phyloP scores from a whole-genome alignment of 2,329 filamentous ascomycete genomes.

The Aspergillus nomiae region DNA sequence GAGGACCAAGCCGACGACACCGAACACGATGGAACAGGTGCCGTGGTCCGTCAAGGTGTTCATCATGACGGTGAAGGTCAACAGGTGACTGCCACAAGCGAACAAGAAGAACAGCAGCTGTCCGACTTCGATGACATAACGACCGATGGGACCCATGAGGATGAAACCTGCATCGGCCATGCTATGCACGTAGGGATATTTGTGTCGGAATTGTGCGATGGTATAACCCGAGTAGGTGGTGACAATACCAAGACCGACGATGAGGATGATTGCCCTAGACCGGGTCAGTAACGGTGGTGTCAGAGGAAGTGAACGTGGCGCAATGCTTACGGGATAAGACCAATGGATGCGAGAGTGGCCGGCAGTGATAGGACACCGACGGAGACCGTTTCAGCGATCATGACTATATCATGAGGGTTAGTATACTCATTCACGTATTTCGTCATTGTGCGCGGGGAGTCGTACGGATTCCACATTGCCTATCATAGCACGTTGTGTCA shows the following conservation, averaged over 20 bases:
- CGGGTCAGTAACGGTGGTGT: background rate
- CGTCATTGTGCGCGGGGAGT: background rate
- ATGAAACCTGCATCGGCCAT: slow-evolving; percentile 69
- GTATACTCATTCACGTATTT: background rate
- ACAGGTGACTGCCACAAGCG: slow-evolving; percentile 69
- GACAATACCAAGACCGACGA: slow-evolving; percentile 56
- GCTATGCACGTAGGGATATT: slow-evolving; percentile 61
- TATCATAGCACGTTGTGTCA: slow-evolving; percentile 36
- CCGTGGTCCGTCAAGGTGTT: slow-evolving; percentile 64
- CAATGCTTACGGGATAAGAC: slow-evolving; percentile 50
- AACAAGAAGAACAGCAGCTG: slow-evolving; percentile 68
- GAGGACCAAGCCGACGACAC: slow-evolving; percentile 58
- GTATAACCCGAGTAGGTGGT: slow-evolving; percentile 62
- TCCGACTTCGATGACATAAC: slow-evolving; percentile 63
- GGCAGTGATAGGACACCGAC: slow-evolving; percentile 59
- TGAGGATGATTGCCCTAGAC: slow-evolving; percentile 53
- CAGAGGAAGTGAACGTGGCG: background rate
- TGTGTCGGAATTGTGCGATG: slow-evolving; percentile 59
- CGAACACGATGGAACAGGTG: slow-evolving; percentile 65
- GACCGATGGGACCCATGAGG: slow-evolving; percentile 61
- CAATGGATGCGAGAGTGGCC: slow-evolving; percentile 52
- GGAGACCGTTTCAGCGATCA: slow-evolving; percentile 60
- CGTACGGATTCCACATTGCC: slow-evolving; percentile 42
- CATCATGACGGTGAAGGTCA: slow-evolving; percentile 70
- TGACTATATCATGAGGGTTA: slow-evolving; percentile 35